These are phyloP conservation scores for Trifolium pratense DNA, from an alignment of 306 rosid genomes.

Conservation along the genomic window DNA sequence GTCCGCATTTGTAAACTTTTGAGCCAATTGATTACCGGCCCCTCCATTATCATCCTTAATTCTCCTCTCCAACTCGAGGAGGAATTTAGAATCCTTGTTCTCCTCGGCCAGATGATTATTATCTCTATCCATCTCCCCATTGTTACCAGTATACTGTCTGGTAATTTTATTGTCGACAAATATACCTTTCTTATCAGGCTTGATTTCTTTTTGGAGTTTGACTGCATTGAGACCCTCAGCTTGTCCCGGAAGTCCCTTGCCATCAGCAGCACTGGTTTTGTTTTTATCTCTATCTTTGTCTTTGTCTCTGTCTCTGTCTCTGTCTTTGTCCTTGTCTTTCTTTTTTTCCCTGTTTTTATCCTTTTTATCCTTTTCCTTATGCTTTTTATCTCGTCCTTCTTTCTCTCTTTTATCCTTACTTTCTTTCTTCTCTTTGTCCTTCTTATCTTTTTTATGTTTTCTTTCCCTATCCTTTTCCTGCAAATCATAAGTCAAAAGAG, in stretches of 20 bases:
- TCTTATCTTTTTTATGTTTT: constrained; percentile 79
- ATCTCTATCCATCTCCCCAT: constrained; percentile 64
- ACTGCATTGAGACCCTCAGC: constrained; percentile 48
- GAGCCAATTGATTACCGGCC: constrained; percentile 54
- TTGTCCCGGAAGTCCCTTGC: constrained; percentile 58
- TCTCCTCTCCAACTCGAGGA: constrained; percentile 66
- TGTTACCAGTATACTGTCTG: constrained; percentile 54
- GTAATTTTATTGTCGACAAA: constrained; percentile 54
- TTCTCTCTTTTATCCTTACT: constrained; percentile 74
- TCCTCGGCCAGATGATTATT: constrained; percentile 57
- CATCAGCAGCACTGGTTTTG: constrained; percentile 54
- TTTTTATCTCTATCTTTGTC: constrained; percentile 57
- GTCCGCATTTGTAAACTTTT: constrained; percentile 50
- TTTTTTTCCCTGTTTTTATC: constrained; percentile 69
- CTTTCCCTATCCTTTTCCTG: constrained; percentile 79
- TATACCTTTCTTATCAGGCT: constrained; percentile 47
- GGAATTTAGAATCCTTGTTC: constrained; percentile 58
- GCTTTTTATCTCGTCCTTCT: constrained; percentile 74
- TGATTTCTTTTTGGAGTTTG: constrained; percentile 55
- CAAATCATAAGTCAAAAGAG: constrained; percentile 26
- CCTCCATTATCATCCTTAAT: constrained; percentile 61
- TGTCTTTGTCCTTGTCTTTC: constrained; percentile 66
- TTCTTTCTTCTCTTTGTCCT: constrained; percentile 76
- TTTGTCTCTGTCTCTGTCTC: too few species aligned
- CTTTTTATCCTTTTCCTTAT: constrained; percentile 75